These are phyloP conservation scores for Aspergillus jensenii DNA, from an alignment of 2,329 filamentous ascomycete species.

Conservation along the genomic window DNA sequence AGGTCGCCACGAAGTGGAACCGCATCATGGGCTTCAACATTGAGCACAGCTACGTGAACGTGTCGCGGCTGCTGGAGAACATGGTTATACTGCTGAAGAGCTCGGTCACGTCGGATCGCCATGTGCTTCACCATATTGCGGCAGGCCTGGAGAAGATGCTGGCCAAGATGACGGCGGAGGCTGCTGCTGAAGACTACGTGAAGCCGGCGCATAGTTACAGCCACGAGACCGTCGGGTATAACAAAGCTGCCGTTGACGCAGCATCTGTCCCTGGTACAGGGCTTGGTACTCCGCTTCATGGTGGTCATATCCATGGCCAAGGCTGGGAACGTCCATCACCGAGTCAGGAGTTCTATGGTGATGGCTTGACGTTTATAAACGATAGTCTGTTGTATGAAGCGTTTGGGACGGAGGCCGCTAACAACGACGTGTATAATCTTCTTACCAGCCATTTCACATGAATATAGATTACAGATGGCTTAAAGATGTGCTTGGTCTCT, in stretches of 20 bases:
- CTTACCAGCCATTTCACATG: neutral
- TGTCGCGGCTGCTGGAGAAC: neutral
- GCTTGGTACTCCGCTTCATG: neutral
- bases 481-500: neutral
- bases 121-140: neutral
- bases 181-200: neutral
- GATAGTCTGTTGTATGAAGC: neutral
- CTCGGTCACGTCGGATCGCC: neutral
- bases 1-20: neutral
- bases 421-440: neutral
- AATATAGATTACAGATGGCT: neutral
- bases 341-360: neutral
- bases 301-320: neutral
- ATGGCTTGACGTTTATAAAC: neutral
- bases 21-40: neutral
- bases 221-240: neutral
- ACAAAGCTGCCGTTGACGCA: neutral
- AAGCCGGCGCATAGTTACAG: neutral
- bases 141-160: neutral
- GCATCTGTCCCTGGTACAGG: neutral
- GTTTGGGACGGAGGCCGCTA: neutral
- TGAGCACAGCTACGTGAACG: neutral
- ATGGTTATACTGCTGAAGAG: neutral
- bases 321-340: neutral
- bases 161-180: neutral